Evolutionary conservation across 2,329 filamentous ascomycete genomes (phyloP).

Genomic region (Paecilomyces variotii): DNA sequence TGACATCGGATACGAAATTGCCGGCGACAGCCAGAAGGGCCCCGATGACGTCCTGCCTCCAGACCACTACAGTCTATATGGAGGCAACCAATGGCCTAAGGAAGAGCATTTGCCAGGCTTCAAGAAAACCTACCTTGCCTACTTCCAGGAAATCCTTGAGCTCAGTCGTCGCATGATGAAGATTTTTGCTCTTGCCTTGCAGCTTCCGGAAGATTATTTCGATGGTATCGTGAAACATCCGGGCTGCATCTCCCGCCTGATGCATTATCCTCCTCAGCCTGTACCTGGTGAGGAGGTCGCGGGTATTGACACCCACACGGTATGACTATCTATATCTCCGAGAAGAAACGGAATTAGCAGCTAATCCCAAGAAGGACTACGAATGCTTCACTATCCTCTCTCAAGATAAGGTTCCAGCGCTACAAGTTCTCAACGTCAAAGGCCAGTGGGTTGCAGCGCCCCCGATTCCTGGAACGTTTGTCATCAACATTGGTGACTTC

Average conservation of each 20-base stretch:
- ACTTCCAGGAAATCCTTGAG: constrained; percentile 43
- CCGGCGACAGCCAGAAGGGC: constrained; percentile 8
- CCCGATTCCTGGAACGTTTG: constrained; percentile 17
- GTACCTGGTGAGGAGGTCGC: constrained; percentile 25
- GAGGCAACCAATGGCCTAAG: constrained; percentile 14
- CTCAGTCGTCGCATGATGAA: constrained; percentile 46
- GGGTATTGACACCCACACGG: constrained; percentile 36
- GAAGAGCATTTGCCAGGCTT: constrained; percentile 28
- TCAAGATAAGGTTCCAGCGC: constrained; percentile 30
- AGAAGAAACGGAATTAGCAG: background rate
- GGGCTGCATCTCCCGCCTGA: constrained; percentile 21
- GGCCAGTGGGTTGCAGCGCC: constrained; percentile 18
- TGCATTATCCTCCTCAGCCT: constrained; percentile 22
- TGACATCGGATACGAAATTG: constrained; percentile 18
- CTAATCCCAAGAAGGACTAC: constrained; percentile 16
- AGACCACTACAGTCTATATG: constrained; percentile 9
- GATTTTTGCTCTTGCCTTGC: constrained; percentile 48
- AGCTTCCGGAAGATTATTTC: constrained; percentile 48
- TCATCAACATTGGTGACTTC: constrained; percentile 28
- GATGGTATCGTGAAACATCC: constrained; percentile 48
- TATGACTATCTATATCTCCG: background rate
- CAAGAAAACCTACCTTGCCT: constrained; percentile 38
- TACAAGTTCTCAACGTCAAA: constrained; percentile 27
- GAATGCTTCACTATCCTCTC: constrained; percentile 35
- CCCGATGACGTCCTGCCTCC: constrained; percentile 38